Evolutionary conservation across 1,139 yeast species (phyloP), one percentile per base, ranked within the genome.

Genomic region (Geotrichum siamense): DNA sequence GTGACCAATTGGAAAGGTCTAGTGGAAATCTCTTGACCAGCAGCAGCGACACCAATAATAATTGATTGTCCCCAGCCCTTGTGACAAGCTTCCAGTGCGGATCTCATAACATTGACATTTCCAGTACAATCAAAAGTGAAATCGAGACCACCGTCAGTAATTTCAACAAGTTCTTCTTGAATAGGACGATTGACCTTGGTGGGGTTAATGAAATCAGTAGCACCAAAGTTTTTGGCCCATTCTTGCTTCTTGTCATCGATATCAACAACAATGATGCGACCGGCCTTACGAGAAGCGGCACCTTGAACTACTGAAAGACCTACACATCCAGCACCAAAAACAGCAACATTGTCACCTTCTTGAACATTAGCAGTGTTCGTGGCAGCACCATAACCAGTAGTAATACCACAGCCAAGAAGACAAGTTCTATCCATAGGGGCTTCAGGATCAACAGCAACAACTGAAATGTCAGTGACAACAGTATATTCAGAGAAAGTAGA

Each of bases 1-100:
- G 98, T 91, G 55, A 93, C 97, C 66, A 91, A 78, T 72, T 91
- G 97, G 86, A 91, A 91, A 51, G 98, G 98, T 69, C 97, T 80
- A 44, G 97, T 91, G 44, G 94, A 70, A 54, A 93, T 89, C 69
- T 91, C 97, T 68, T 87, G 76, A 56, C 98, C 98, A 40, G 97
- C 95, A 55, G 96, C 95, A 38, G 98, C 98, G 56, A 93, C 98
- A 63, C 98, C 98, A 62, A 91, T 91, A 59, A 91, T 73, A 57
- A 91, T 74, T 21, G 96, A 86, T 59, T 81, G 78, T 67, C 98
- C 98, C 97, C 98, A 93, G 53, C 98, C 98, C 71, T 89, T 89
- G 73, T 91, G 97, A 65, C 96, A 86, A 29, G 96, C 86, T 71
- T 91, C 97, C 55, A 91, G 75, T 17, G 98, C 98, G 60, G 78